A percentile compares a stretch with the other conserved stretches of the same genome.
Conservation (phyloP, 2,329 filamentous ascomycete genomes). For the Cladosporium sp. region DNA sequence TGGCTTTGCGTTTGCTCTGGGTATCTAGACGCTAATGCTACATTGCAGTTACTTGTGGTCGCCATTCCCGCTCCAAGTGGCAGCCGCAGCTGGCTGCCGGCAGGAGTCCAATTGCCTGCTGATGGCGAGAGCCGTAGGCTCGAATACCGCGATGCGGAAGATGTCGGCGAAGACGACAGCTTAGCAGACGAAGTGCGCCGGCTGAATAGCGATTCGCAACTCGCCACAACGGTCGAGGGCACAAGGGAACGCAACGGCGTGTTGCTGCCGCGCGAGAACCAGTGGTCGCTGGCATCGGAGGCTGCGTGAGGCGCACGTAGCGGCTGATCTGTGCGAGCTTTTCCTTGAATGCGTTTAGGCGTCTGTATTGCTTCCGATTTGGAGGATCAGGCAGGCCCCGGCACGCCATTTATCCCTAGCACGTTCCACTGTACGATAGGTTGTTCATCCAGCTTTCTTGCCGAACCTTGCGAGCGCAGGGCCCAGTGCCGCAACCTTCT, state of each 20-base stretch:
- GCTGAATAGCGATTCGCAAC: slow-evolving; percentile 26
- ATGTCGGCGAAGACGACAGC: slow-evolving; percentile 22
- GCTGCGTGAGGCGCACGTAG: background rate
- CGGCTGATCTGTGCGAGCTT: background rate
- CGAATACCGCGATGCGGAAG: slow-evolving; percentile 22
- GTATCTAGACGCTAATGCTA: slow-evolving; percentile 3
- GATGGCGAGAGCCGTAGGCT: slow-evolving; percentile 19
- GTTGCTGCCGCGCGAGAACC: slow-evolving; percentile 5
- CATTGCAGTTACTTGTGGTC: background rate
- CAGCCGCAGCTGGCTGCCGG: slow-evolving; percentile 26
- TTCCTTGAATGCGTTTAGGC: background rate
- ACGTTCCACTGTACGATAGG: background rate
- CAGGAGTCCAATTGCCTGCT: slow-evolving; percentile 21
- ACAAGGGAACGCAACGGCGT: slow-evolving; percentile 14
- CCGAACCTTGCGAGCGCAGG: slow-evolving; percentile 80
- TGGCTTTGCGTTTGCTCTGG: background rate
- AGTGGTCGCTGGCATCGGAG: slow-evolving; percentile 1
- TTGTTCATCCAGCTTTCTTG: slow-evolving; percentile 8
- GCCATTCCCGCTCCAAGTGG: slow-evolving; percentile 21
- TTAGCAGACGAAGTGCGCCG: slow-evolving; percentile 22
- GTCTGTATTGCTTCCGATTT: background rate
- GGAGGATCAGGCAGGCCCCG: background rate
- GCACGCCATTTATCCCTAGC: background rate
- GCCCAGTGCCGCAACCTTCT: slow-evolving; percentile 70
- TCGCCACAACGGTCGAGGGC: slow-evolving; percentile 24